Conservation (phyloP, 2,329 filamentous ascomycete genomes). For the Drechmeria coniospora region DNA sequence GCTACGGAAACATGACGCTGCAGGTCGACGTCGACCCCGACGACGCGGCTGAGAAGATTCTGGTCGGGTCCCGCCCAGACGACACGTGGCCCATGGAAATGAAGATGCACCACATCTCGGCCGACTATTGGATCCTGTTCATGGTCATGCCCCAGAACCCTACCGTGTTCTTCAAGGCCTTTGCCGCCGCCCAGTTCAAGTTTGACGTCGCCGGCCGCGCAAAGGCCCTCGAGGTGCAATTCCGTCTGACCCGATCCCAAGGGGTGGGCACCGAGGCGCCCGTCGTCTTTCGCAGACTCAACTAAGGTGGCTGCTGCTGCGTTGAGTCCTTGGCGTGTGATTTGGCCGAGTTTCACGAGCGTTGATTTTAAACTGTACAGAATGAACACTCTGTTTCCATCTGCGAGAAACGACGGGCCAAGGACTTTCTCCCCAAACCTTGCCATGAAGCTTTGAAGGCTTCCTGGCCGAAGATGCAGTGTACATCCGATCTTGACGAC, state of each 20-base stretch:
- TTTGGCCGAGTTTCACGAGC: no score
- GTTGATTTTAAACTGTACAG: no score
- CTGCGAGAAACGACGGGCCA: background rate
- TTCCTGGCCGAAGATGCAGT: no score
- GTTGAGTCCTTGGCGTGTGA: background rate
- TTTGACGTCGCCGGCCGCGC: background rate
- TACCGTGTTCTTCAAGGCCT: background rate
- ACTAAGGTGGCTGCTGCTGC: background rate
- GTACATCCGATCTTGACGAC: no score
- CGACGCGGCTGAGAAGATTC: conserved; percentile 3
- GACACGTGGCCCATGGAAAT: conserved; percentile 8
- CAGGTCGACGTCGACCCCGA: conserved; percentile 4
- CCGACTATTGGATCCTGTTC: conserved; percentile 13
- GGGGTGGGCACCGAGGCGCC: no score
- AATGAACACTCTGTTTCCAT: background rate
- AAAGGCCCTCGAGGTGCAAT: conserved; percentile 1
- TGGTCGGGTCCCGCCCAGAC: conserved; percentile 9
- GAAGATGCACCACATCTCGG: conserved; percentile 12
- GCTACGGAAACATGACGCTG: conserved; percentile 16
- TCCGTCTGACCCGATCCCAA: background rate
- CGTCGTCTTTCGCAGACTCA: no score
- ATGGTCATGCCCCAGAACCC: conserved; percentile 4
- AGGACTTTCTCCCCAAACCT: no score
- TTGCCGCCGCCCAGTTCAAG: background rate
- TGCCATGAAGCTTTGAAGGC: no score